Percentiles rank a stretch among this genome's conserved stretches.
Conservation (phyloP, 139 green algal genomes). For the Ettlia oleoabundans region DNA sequence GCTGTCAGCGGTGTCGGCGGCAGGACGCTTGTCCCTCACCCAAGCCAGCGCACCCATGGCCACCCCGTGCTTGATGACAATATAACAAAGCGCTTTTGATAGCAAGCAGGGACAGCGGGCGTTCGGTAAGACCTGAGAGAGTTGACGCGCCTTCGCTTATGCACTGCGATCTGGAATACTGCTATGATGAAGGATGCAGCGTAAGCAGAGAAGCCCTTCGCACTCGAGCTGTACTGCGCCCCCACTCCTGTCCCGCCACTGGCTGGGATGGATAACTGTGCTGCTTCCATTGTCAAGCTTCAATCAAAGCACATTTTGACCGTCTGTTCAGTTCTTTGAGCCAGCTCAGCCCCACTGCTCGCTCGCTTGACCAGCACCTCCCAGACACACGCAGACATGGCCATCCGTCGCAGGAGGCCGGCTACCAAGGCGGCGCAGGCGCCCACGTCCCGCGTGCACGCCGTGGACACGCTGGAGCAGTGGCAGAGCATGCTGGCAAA, state of each 20-base stretch:
- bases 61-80: neutral
- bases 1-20: neutral
- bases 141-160: too few relatives aligned
- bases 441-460: neutral
- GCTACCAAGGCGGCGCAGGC: neutral
- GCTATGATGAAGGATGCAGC: too few relatives aligned
- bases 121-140: too few relatives aligned
- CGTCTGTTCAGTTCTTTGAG: neutral
- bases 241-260: too few relatives aligned
- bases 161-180: too few relatives aligned
- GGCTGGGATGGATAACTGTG: too few relatives aligned
- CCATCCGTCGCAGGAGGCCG: neutral
- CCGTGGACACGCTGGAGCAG: constrained; percentile 9
- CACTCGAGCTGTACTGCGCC: too few relatives aligned
- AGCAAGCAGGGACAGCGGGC: neutral
- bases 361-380: neutral
- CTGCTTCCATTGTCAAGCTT: too few relatives aligned
- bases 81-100: neutral
- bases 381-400: neutral
- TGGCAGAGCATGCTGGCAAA: constrained; percentile 15
- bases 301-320: too few relatives aligned
- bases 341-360: neutral
- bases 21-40: constrained; percentile 21
- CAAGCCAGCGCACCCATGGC: constrained; percentile 26
- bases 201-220: too few relatives aligned